Evolutionary conservation across 1,139 yeast species (phyloP).

Genomic region (Pneumocystis canis): DNA sequence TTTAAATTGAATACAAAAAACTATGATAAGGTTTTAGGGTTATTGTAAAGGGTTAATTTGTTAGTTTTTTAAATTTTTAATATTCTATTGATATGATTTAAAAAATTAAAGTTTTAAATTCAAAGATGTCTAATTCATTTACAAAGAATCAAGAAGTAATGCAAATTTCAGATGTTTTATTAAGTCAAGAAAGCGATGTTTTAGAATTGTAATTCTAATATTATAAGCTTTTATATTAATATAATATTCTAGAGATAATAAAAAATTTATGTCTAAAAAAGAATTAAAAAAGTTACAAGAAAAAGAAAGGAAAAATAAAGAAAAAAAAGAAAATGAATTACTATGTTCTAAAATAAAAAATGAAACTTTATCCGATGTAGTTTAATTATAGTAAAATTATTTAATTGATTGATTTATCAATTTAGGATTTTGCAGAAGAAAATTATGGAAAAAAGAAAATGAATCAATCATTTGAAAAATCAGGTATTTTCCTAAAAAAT

Average conservation of each 20-base stretch:
- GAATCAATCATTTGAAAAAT: conserved; percentile 58
- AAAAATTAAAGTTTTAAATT: too few species aligned
- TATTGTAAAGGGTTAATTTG: too few species aligned
- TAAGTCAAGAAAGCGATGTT: neutral
- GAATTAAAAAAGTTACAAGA: neutral
- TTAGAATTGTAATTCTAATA: neutral
- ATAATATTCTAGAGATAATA: neutral
- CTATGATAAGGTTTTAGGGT: too few species aligned
- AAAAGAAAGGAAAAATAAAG: neutral
- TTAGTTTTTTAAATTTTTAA: too few species aligned
- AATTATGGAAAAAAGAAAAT: conserved; percentile 84
- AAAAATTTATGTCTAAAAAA: neutral
- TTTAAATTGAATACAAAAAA: too few species aligned
- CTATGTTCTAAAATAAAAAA: neutral
- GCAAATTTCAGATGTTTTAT: neutral
- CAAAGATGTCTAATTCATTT: neutral
- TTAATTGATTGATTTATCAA: conserved; percentile 21
- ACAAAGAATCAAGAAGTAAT: neutral
- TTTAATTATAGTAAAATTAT: neutral
- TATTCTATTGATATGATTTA: too few species aligned
- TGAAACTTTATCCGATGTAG: neutral
- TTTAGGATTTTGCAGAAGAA: conserved; percentile 55
- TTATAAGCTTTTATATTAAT: neutral
- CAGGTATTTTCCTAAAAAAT: neutral
- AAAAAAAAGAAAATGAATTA: neutral